Evolutionary conservation across 2,329 filamentous ascomycete species (phyloP), one percentile per base, ranked within the genome.

Genomic region (Cercospora citrullina): DNA sequence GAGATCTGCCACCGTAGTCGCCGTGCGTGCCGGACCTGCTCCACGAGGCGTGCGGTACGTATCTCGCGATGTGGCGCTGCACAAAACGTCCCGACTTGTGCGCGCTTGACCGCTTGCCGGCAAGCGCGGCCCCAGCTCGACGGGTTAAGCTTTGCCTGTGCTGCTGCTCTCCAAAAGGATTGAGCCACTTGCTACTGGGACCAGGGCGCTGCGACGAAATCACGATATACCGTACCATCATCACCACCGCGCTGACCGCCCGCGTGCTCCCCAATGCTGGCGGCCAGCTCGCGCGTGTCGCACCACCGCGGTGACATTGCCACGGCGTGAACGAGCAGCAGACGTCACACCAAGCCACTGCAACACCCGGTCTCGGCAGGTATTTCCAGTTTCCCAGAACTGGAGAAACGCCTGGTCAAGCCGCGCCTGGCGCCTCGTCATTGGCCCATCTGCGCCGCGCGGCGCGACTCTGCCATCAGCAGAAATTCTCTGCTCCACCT

Each of bases 391-490:
- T 36, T 26, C 33, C 45, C 57, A 51, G 45, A 21, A 51, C 53
- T 60, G 64, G 60, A 67, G 55, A 60, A 68, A 68, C 68, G 63
- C 68, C 58, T 70, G 63, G 65, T 64, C 65, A 66, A 65, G 63
- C 63, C 68, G 36, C 36, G n/a, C 39, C 33, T 12, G 26, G 14
- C 23, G 33, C 5, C 10, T 23, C 26, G 16, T 66, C 45, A 70
- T 70, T 70, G 65, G 68, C 33, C 31, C 59, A 14, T 30, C 48
- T 60, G 53, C 59, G 62, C 65, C 68, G 68, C 68, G 68, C 68
- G 65, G 68, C 68, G 59, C 62, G 51, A 55, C 39, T 60, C 64
- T 64, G 65, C 33, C 60, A 51, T 53, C 60, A 64, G 59, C 53
- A 64, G 55, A 42, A 69, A 69, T 61, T 63, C 65, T 68, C 63